Conservation (phyloP, 495 filamentous ascomycete species). For the Usnea hakonensis region DNA sequence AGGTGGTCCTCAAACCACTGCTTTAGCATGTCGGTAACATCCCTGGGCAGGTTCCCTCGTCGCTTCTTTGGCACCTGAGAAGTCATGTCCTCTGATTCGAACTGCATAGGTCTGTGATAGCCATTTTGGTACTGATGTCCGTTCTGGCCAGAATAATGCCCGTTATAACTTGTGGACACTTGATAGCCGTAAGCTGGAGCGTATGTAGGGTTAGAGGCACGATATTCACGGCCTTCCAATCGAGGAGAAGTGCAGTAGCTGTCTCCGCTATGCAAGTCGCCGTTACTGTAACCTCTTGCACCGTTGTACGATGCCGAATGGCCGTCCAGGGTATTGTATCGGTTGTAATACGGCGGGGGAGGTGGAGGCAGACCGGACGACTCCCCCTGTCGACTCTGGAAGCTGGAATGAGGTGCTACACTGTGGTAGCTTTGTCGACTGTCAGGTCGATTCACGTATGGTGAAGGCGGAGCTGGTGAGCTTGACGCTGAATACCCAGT, state of each 20-base stretch:
- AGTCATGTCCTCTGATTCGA: conserved; percentile 33
- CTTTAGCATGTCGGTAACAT: conserved; percentile 73
- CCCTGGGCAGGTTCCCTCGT: conserved; percentile 80
- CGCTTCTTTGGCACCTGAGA: conserved; percentile 50
- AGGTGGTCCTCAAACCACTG: conserved; percentile 72
- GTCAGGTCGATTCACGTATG: conserved; percentile 7
- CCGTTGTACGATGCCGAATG: conserved; percentile 4
- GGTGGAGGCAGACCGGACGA: conserved; percentile 12
- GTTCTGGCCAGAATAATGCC: conserved; percentile 11
- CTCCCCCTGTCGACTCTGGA: neutral
- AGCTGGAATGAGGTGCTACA: neutral
- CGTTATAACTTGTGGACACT: conserved; percentile 19
- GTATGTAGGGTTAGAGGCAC: neutral
- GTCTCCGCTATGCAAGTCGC: neutral
- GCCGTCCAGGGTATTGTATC: conserved; percentile 5
- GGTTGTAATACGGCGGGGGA: conserved; percentile 8
- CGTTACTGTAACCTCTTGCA: conserved; percentile 1
- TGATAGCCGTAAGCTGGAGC: neutral
- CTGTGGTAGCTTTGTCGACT: conserved; percentile 4
- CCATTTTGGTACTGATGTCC: conserved; percentile 9
- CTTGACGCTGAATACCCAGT: conserved; percentile 4
- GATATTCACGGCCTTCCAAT: neutral
- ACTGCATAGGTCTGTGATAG: conserved; percentile 19
- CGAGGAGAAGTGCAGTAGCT: conserved; percentile 2
- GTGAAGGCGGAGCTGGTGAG: conserved; percentile 7